phyloP scores from a whole-genome alignment of 2,329 filamentous ascomycete genomes.

The Trichoderma hamatum region DNA sequence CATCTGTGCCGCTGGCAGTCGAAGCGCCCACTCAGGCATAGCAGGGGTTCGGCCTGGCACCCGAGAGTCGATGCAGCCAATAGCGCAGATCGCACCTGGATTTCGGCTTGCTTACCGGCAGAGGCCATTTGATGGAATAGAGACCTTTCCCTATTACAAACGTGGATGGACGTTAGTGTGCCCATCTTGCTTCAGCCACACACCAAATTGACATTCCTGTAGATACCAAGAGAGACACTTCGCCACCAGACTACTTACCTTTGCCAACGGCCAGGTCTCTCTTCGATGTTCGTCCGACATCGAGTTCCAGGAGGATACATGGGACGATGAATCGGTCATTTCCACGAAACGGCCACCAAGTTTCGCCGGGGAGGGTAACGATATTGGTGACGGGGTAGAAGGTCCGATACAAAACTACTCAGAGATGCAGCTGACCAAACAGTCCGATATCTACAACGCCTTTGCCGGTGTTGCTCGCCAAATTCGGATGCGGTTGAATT shows the following conservation, averaged over 20 bases:
- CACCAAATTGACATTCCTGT: neutral
- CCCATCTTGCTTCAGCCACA: neutral
- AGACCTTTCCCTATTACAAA: neutral
- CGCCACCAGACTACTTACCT: neutral
- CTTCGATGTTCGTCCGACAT: neutral
- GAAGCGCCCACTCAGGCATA: neutral
- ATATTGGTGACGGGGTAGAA: neutral
- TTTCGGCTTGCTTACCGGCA: neutral
- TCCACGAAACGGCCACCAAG: neutral
- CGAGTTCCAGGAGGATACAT: neutral
- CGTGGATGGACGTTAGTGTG: neutral
- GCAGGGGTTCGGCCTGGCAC: neutral
- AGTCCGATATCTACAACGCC: constrained; percentile 1
- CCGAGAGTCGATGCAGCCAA: neutral
- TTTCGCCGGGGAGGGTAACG: neutral
- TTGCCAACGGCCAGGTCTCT: neutral
- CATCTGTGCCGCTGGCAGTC: neutral
- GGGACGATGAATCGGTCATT: constrained; percentile 2
- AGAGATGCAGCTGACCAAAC: neutral
- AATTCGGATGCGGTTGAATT: neutral
- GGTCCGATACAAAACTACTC: constrained; percentile 2
- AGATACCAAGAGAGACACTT: constrained; percentile 2
- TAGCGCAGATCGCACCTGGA: neutral
- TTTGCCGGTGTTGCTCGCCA: constrained; percentile 3
- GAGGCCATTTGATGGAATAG: neutral